Conservation (phyloP, 2,329 filamentous ascomycete genomes). For the Botrytis galanthina region DNA sequence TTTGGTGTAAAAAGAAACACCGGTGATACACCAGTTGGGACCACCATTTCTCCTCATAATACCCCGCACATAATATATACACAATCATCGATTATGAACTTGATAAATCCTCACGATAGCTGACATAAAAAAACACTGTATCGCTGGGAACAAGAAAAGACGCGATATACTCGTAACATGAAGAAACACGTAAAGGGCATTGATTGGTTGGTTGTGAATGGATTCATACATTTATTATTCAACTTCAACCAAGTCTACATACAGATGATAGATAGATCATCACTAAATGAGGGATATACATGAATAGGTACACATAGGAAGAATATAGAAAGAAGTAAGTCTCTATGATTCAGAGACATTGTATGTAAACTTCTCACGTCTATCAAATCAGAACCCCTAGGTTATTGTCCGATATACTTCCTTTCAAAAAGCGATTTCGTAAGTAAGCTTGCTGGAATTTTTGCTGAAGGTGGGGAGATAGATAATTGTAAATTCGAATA, state of each 20-base stretch:
- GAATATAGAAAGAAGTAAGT: too few relatives aligned
- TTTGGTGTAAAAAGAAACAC: not conserved
- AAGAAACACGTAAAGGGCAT: not conserved
- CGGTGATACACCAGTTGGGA: not conserved
- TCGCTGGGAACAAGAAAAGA: not conserved
- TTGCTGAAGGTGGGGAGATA: too few relatives aligned
- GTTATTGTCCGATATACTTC: too few relatives aligned
- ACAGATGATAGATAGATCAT: too few relatives aligned
- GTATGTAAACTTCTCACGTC: too few relatives aligned
- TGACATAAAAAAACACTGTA: not conserved
- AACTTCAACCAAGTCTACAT: not conserved
- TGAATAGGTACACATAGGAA: too few relatives aligned
- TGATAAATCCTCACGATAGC: not conserved
- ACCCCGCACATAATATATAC: not conserved
- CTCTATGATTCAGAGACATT: too few relatives aligned
- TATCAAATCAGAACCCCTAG: too few relatives aligned
- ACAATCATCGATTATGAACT: not conserved
- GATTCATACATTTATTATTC: not conserved
- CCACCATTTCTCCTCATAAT: not conserved
- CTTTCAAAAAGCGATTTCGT: too few relatives aligned
- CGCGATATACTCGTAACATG: not conserved
- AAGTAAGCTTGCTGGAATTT: too few relatives aligned
- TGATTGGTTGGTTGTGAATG: too few relatives aligned
- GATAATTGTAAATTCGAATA: too few relatives aligned
- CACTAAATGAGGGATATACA: not conserved